These are phyloP conservation scores for Leccinum obscurum DNA, from an alignment of 768 basidiomycete species.

Conservation along the genomic window DNA sequence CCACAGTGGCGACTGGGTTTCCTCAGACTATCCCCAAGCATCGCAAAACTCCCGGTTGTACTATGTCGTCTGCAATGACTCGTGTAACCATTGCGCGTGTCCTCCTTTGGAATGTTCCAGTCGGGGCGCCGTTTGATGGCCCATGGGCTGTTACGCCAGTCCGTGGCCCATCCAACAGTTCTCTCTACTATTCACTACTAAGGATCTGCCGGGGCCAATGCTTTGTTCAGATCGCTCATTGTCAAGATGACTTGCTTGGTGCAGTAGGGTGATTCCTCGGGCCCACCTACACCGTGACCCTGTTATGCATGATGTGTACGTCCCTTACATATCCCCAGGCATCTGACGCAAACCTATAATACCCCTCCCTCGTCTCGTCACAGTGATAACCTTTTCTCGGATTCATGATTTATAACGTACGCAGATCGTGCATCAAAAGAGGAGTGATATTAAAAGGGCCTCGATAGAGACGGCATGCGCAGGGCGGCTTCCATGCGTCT, in stretches of 20 bases:
- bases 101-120: neutral
- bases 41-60: neutral
- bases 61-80: neutral
- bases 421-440: neutral
- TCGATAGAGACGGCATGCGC: neutral
- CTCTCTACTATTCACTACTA: neutral
- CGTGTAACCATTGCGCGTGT: neutral
- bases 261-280: neutral
- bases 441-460: neutral
- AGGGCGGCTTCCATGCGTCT: neutral
- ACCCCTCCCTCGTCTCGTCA: neutral
- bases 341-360: neutral
- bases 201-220: neutral
- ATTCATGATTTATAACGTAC: neutral
- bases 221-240: neutral
- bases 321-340: neutral
- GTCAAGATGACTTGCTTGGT: neutral
- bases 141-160: neutral
- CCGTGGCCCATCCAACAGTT: neutral
- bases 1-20: neutral
- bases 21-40: neutral
- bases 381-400: neutral
- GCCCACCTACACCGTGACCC: neutral
- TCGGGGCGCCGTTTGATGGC: neutral
- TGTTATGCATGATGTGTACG: neutral